phyloP scores from a whole-genome alignment of 768 basidiomycete genomes.

The Grammothele lineata region DNA sequence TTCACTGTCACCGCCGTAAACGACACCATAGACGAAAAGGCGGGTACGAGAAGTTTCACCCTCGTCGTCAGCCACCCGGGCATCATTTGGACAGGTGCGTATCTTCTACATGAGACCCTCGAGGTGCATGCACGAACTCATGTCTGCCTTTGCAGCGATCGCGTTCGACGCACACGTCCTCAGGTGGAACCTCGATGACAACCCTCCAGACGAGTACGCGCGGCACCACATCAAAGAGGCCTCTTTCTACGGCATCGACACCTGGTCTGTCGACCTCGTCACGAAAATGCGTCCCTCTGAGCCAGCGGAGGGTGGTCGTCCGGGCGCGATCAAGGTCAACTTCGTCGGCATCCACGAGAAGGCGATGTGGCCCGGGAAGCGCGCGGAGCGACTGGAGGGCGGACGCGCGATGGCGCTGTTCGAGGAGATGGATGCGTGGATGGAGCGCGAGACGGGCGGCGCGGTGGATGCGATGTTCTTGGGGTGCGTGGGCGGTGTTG shows the following conservation, averaged over 20 bases:
- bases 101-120: not conserved
- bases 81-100: slow-evolving; percentile 79
- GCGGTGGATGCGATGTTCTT: slow-evolving; percentile 65
- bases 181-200: slow-evolving; percentile 75
- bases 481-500: slow-evolving; percentile 67
- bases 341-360: slow-evolving; percentile 82
- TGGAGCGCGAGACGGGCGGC: slow-evolving; percentile 57
- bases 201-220: slow-evolving; percentile 68
- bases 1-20: slow-evolving; percentile 59
- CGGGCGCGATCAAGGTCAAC: slow-evolving; percentile 49
- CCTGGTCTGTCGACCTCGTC: slow-evolving; percentile 70
- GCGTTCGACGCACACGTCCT: slow-evolving; percentile 91
- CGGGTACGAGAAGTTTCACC: slow-evolving; percentile 67
- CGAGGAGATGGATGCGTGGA: slow-evolving; percentile 68
- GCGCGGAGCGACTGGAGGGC: slow-evolving; percentile 41
- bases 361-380: slow-evolving; percentile 78
- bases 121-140: not conserved
- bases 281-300: slow-evolving; percentile 60
- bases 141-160: slow-evolving; percentile 49
- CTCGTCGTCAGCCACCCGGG: slow-evolving; percentile 73
- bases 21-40: slow-evolving; percentile 46
- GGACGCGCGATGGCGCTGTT: slow-evolving; percentile 69
- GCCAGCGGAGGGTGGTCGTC: slow-evolving; percentile 3
- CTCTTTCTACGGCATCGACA: slow-evolving; percentile 75
- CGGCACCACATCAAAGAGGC: slow-evolving; percentile 92